A percentile compares a stretch with the other conserved stretches of the same genome.
phyloP scores from a whole-genome alignment of 2,329 filamentous ascomycete species.

The Colletotrichum siamense region DNA sequence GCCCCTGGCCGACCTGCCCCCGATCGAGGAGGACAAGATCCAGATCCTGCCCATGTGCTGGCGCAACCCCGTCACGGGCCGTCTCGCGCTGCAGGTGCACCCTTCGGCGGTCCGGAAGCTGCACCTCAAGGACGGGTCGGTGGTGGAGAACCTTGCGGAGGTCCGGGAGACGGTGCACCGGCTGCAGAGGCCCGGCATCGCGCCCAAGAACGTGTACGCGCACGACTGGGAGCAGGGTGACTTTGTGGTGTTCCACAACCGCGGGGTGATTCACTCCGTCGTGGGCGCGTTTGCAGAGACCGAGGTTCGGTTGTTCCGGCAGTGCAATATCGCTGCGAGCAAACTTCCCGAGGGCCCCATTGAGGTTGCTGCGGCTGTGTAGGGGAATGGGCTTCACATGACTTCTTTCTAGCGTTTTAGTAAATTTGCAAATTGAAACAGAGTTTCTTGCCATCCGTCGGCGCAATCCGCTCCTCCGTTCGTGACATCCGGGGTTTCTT shows the following conservation, averaged over 20 bases:
- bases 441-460: not conserved
- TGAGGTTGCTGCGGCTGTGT: constrained; percentile 2
- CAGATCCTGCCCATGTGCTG: constrained; percentile 79
- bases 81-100: constrained; percentile 75
- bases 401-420: not conserved
- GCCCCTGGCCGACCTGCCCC: constrained; percentile 62
- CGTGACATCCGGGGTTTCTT: not conserved
- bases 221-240: constrained; percentile 82
- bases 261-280: constrained; percentile 76
- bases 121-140: constrained; percentile 68
- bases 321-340: constrained; percentile 80
- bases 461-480: not conserved
- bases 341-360: constrained; percentile 57
- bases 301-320: constrained; percentile 77
- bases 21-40: constrained; percentile 69
- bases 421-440: not conserved
- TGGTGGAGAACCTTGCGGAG: constrained; percentile 70
- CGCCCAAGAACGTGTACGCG: constrained; percentile 70
- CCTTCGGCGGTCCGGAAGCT: constrained; percentile 74
- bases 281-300: constrained; percentile 75
- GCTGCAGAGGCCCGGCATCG: constrained; percentile 75
- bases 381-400: not conserved
- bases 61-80: constrained; percentile 75
- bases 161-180: constrained; percentile 73
- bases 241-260: constrained; percentile 80